These are phyloP conservation scores for Sistotremastrum suecicum DNA, from an alignment of 768 basidiomycete genomes.

Conservation along the genomic window DNA sequence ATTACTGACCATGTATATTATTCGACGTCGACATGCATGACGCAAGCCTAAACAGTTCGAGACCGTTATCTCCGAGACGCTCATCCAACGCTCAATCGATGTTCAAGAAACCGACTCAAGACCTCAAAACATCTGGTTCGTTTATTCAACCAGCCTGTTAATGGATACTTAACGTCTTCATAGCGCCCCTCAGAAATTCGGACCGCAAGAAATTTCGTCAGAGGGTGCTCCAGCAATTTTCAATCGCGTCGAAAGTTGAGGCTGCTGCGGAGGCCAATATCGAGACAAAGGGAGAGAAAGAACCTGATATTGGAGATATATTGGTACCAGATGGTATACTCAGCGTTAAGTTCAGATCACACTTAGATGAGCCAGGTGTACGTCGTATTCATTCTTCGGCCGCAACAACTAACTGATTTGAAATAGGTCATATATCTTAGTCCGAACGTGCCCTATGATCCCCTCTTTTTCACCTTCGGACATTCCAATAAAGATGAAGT, in stretches of 20 bases:
- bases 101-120: constrained; percentile 69
- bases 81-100: constrained; percentile 30
- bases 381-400: constrained; percentile 16
- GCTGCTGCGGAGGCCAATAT: too few species aligned
- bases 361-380: constrained; percentile 54
- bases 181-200: constrained; percentile 55
- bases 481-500: constrained; percentile 53
- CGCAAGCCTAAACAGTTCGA: too few species aligned
- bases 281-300: too few species aligned
- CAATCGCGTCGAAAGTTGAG: constrained; percentile 10
- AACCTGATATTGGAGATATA: constrained; percentile 48
- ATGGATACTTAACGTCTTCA: background rate
- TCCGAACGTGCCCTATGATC: constrained; percentile 50
- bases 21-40: too few species aligned
- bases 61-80: too few species aligned
- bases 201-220: constrained; percentile 62
- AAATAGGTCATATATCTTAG: constrained; percentile 49
- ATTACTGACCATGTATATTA: too few species aligned
- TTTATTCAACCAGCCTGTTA: background rate
- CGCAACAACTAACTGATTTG: background rate
- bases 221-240: constrained; percentile 35
- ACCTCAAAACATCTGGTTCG: constrained; percentile 50
- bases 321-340: constrained; percentile 65
- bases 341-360: constrained; percentile 52
- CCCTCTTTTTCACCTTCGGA: constrained; percentile 66